Evolutionary conservation across 306 rosid genomes (phyloP), one percentile per base, ranked within the genome.

Genomic region (Sesbania bispinosa): DNA sequence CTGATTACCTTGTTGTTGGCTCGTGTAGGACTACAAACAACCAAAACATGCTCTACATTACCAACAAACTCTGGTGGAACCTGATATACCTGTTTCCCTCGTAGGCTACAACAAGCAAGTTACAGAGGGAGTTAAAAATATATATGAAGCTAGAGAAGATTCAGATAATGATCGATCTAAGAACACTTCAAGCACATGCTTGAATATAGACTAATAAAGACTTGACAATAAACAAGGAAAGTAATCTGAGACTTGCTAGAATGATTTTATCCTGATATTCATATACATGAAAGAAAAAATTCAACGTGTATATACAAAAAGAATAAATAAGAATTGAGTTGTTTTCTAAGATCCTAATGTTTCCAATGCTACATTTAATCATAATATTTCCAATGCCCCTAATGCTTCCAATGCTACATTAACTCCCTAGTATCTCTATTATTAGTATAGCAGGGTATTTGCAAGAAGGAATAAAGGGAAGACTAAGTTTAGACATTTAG

Each of bases 21-120:
- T 57, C 86, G 80, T 54, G 87, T 67, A 75, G 85, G 67, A 83
- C 77, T 75, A 82, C 82, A 76, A 71, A 94, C 68, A 77, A 88
- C 97, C 89, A 94, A 79, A 75, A 94, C 93, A 74, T 83, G 81
- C 55, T 86, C 95, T 54, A 82, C 88, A 81, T 85, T 85, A 72
- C 96, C 95, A 70, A 91, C 88, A 76, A 61, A 46, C 64, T 91
- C 95, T 7, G 92, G 88, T 14, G 81, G 88, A 80, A 91, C 91
- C 77, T 85, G 88, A 79, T 69, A 84, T 58, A 84, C 82, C 43
- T 88, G 93, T 73, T 88, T 94, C 76, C 99, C 93, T 15, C 94
- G 88, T 75, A 94, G 68, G 85, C 99, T 94, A 73, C 58, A 67
- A 74, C 72, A 79, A 75, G 71, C 64, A 79, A 53, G 62, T 75